Evolutionary conservation across 2,329 filamentous ascomycete species (phyloP).

Genomic region (Daldinia eschscholtzii): DNA sequence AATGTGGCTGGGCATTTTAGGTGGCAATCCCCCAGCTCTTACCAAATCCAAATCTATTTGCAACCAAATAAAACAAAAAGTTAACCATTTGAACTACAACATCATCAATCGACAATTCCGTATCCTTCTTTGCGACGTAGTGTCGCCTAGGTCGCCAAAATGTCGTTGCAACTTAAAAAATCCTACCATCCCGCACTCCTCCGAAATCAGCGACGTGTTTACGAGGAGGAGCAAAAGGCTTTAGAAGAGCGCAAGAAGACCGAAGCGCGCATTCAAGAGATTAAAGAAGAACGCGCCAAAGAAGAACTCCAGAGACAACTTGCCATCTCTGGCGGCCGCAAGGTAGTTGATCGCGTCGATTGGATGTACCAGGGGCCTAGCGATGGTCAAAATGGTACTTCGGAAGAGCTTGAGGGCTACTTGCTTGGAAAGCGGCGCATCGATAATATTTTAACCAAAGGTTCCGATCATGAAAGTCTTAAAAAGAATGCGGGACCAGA

Average conservation of each 20-base stretch:
- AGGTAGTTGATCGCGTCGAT: conserved; percentile 85
- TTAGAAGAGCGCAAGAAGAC: conserved; percentile 95
- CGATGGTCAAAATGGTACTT: conserved; percentile 78
- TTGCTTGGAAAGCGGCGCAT: conserved; percentile 92
- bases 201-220: conserved; percentile 91
- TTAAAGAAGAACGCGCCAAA: conserved; percentile 91
- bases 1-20: conserved; percentile 33
- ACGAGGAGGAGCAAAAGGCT: conserved; percentile 91
- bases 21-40: conserved; percentile 23
- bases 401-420: conserved; percentile 94
- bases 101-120: not conserved
- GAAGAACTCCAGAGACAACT: conserved; percentile 92
- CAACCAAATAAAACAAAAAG: conserved; percentile 5
- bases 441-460: conserved; percentile 83
- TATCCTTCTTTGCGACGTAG: not conserved
- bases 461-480: conserved; percentile 82
- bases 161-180: conserved; percentile 92
- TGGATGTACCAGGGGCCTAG: conserved; percentile 98
- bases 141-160: conserved; percentile 67
- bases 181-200: conserved; percentile 93
- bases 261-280: conserved; percentile 90
- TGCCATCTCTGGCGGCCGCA: conserved; percentile 86
- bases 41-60: conserved; percentile 14
- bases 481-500: conserved; percentile 78
- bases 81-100: conserved; percentile 24